Base-by-base conservation (phyloP, 1,284 basidiomycete genomes). In the Fomitopsis pinicola region DNA sequence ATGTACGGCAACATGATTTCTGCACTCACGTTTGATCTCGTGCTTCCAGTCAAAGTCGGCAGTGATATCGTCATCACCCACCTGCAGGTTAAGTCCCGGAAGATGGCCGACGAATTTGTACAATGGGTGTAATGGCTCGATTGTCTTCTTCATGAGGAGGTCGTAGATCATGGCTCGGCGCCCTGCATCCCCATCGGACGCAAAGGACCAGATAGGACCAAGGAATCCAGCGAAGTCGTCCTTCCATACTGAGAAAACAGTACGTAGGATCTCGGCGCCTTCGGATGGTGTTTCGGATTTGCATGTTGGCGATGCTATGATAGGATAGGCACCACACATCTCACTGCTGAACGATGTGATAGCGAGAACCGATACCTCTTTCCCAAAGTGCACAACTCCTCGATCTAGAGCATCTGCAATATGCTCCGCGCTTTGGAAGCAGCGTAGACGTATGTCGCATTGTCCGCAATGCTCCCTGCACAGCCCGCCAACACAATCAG, bases 181-280 rank as follows among this genome's bases (percentile, higher is more conserved):
- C 22, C 62, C 64, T 5, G 66, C 65, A 59, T 73, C 73, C 10
- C 72, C 69, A 57, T 75, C 71, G 0, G 68, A 71, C 0, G 69
- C 66, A 22, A 73, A 64, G 1, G 63, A 64, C 63, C 60, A 66
- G 3, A 74, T 42, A 0, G 64, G 64, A 8, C 73, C 73, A 55
- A 59, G n/a, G 44, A n/a, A 2, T 2, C 3, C 3, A 26, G 26
- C 61, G 1, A n/a, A 44, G 55, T 9, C 10, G 17, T 53, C 26
- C 19, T 59, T 46, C 59, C 59, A 66, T 15, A 19, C 38, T 1
- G 17, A 3, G 8, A 66, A 1, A 4, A 59, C 33, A 2, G 6
- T 53, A 2, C 8, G 17, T 5, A 61, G 30, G 14, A 60, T 14
- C 19, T 22, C 14, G 0, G 9, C 60, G 14, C 60, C 38, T 12